Percentiles rank a stretch among this genome's conserved stretches.
Evolutionary conservation across 495 filamentous ascomycete genomes (phyloP).

Genomic region (Monascus purpureus): DNA sequence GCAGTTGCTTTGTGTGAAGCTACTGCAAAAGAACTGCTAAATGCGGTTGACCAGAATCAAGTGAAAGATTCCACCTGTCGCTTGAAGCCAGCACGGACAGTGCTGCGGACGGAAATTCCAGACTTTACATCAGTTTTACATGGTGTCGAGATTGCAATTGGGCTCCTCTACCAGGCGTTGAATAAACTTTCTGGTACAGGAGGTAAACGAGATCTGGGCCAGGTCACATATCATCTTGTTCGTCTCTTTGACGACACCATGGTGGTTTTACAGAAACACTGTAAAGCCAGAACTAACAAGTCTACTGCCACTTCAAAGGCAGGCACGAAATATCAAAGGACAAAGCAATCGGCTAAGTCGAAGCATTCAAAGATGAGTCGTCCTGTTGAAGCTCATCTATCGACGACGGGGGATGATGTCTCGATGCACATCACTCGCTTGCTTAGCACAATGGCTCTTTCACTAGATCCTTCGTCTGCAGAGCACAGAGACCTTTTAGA

Average conservation of each 20-base stretch:
- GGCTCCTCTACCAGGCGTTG: constrained; percentile 15
- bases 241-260: constrained; percentile 26
- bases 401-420: constrained; percentile 6
- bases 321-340: neutral
- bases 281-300: constrained; percentile 4
- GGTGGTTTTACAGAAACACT: constrained; percentile 15
- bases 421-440: constrained; percentile 9
- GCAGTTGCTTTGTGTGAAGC: constrained; percentile 16
- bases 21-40: constrained; percentile 9
- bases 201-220: constrained; percentile 7
- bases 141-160: constrained; percentile 12
- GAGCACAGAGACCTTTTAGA: constrained; percentile 22
- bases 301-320: neutral
- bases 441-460: constrained; percentile 16
- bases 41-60: constrained; percentile 3
- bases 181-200: constrained; percentile 16
- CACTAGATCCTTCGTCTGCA: constrained; percentile 10
- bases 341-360: constrained; percentile 2
- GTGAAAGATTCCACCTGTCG: neutral
- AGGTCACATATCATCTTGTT: constrained; percentile 26
- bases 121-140: constrained; percentile 7
- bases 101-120: constrained; percentile 4
- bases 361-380: constrained; percentile 1
- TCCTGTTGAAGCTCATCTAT: neutral
- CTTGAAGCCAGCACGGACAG: constrained; percentile 1